Evolutionary conservation across 2,329 filamentous ascomycete genomes (phyloP), one percentile per base, ranked within the genome.

Genomic region (Mycocentrospora acerina): DNA sequence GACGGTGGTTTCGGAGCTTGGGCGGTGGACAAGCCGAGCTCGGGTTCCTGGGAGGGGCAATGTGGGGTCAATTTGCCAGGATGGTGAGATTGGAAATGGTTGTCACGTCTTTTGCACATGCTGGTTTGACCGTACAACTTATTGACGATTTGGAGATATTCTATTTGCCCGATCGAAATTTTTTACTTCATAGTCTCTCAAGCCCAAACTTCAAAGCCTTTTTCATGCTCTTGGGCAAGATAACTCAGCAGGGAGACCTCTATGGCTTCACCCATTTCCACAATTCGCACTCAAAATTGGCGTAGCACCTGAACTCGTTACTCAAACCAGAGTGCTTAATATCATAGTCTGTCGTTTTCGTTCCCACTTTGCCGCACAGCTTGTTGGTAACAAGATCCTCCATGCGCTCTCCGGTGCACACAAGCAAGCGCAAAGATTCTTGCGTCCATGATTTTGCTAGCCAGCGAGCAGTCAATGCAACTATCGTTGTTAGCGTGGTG

Each of bases 371-470:
- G 31, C 72, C 71, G 63, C 90, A 90, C n/a, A 91, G 70, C 61
- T 80, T 85, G 37, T 65, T 48, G 9, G 53, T 57, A 12, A 90
- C 75, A 11, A 89, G 69, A 1, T 59, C 47, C 42, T 80, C 76
- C 85, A 91, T 87, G 31, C 86, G 76, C 69, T 91, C 87, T 40
- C 88, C 88, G 1, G 88, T 93, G 65, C 83, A 88, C 18, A 86
- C 72, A 35, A 91, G 78, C 35, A 90, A 58, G 15, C 53, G 60
- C 9, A 67, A 47, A 6, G 47, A 51, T 3, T 56, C 55, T n/a
- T 57, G 42, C 14, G 50, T 55, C 70, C 71, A 76, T 8, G 55
- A 64, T 30, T 78, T 83, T 17, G 81, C 74, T 29, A 91, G 74
- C 83, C 82, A 90, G n/a, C 83, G 79, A 13, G 83, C 79, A 2